phyloP scores from a whole-genome alignment of 78 protist genomes.

The Dictyostelium purpureum region DNA sequence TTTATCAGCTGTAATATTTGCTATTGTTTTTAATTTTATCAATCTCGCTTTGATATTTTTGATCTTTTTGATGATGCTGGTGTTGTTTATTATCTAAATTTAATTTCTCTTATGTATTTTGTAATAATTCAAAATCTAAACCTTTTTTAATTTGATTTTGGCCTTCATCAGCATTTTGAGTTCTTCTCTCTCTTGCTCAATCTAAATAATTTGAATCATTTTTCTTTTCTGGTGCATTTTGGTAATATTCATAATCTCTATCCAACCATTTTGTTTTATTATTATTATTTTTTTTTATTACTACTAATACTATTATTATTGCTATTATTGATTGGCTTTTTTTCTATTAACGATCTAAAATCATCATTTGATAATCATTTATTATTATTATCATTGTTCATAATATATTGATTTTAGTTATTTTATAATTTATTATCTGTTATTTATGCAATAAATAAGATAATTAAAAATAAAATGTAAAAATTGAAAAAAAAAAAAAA shows the following conservation, averaged over 20 bases:
- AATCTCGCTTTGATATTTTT: too few species aligned
- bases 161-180: not conserved
- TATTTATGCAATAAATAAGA: too few species aligned
- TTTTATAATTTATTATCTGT: too few species aligned
- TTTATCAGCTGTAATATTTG: not conserved
- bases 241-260: slow-evolving; percentile 13
- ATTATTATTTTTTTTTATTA: not conserved
- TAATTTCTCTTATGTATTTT: not conserved
- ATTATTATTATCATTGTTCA: too few species aligned
- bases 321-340: not conserved
- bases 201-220: slow-evolving; percentile 58
- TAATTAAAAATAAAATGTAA: too few species aligned
- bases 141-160: not conserved
- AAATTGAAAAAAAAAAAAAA: too few species aligned
- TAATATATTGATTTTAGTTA: too few species aligned
- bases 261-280: not conserved
- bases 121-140: slow-evolving; percentile 15
- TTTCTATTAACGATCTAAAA: not conserved
- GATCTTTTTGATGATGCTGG: not conserved
- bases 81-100: not conserved
- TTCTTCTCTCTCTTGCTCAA: slow-evolving; percentile 62
- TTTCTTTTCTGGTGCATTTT: slow-evolving; percentile 21
- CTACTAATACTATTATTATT: not conserved
- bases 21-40: not conserved
- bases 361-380: not conserved